Conservation (phyloP, 768 basidiomycete species). For the Pleurotus djamor region DNA sequence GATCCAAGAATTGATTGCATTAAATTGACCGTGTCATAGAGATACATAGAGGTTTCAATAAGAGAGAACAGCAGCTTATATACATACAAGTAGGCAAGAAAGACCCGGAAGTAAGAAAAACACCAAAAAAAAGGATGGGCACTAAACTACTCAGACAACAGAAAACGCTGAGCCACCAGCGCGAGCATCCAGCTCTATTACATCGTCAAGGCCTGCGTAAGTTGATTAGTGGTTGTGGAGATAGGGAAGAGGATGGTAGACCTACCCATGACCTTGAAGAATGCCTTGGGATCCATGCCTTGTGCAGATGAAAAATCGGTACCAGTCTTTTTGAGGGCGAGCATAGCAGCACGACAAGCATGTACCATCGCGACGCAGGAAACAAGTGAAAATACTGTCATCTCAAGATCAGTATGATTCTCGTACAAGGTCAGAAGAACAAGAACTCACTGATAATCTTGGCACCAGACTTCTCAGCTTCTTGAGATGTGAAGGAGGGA, state of each 20-base stretch:
- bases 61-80: background rate
- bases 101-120: background rate
- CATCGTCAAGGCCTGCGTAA: constrained; percentile 6
- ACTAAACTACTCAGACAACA: constrained; percentile 3
- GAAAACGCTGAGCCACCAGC: constrained; percentile 11
- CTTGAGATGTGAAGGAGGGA: constrained; percentile 44
- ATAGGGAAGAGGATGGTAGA: background rate
- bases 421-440: background rate
- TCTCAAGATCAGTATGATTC: background rate
- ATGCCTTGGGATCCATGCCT: constrained; percentile 48
- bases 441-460: constrained; percentile 33
- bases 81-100: background rate
- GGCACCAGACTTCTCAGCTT: constrained; percentile 43
- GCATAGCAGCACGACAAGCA: constrained; percentile 44
- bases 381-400: constrained; percentile 43
- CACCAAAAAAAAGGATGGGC: background rate
- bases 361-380: constrained; percentile 47
- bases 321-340: constrained; percentile 46
- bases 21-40: no score
- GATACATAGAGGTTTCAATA: no score
- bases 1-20: no score
- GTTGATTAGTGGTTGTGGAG: background rate
- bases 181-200: constrained; percentile 8
- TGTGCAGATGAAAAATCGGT: constrained; percentile 36
- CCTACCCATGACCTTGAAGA: constrained; percentile 49